These are phyloP conservation scores for Raffaelea ambrosiae DNA, from an alignment of 2,329 filamentous ascomycete genomes.

Conservation along the genomic window DNA sequence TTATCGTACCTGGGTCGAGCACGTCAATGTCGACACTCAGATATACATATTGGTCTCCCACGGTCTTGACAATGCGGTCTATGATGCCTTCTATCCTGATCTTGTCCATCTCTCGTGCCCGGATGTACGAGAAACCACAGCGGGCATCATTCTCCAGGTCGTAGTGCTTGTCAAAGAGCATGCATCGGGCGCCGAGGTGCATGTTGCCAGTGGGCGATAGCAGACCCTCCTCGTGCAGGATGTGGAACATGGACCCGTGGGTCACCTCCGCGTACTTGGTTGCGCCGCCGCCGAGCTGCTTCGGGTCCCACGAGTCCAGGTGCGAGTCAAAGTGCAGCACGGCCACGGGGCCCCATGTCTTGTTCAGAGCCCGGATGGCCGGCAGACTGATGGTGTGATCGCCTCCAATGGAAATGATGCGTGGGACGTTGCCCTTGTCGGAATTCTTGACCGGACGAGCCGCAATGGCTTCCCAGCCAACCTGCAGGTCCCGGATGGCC, in stretches of 20 bases:
- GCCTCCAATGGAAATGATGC: slow-evolving; percentile 6
- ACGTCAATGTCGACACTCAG: slow-evolving; percentile 75
- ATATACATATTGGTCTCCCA: slow-evolving; percentile 49
- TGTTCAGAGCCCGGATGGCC: slow-evolving; percentile 2
- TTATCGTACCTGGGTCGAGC: slow-evolving; percentile 48
- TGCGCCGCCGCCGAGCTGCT: slow-evolving; percentile 37
- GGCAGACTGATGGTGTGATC: slow-evolving; percentile 8
- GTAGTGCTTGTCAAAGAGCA: slow-evolving; percentile 22
- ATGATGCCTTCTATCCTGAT: slow-evolving; percentile 58
- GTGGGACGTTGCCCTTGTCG: not conserved
- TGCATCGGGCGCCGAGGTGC: slow-evolving; percentile 50
- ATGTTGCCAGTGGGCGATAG: slow-evolving; percentile 20
- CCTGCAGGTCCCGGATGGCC: slow-evolving; percentile 65
- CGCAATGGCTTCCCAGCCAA: slow-evolving; percentile 26
- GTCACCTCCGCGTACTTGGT: slow-evolving; percentile 51
- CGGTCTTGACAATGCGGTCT: slow-evolving; percentile 48
- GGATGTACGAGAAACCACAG: slow-evolving; percentile 50
- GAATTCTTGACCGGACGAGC: not conserved
- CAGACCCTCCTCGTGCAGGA: slow-evolving; percentile 46
- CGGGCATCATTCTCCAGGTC: slow-evolving; percentile 47
- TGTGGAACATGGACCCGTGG: slow-evolving; percentile 53
- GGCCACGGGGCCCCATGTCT: slow-evolving; percentile 3
- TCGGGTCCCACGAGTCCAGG: slow-evolving; percentile 60
- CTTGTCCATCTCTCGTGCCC: slow-evolving; percentile 61
- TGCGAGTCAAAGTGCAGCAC: slow-evolving; percentile 57